These are phyloP conservation scores for Mycosphaerelloides madeirae DNA, from an alignment of 2,329 filamentous ascomycete species.

Conservation along the genomic window DNA sequence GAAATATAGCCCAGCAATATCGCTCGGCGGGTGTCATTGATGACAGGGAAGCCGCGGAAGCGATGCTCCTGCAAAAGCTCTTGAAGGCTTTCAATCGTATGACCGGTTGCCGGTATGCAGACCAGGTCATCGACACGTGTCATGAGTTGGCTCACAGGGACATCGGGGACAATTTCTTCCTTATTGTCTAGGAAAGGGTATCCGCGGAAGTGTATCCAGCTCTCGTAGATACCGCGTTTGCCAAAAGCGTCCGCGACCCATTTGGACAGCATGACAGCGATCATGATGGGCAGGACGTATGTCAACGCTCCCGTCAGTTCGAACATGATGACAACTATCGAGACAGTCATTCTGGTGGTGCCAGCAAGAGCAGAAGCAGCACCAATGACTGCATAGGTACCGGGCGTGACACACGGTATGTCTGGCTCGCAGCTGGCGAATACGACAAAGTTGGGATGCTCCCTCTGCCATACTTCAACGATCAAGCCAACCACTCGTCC, in stretches of 20 bases:
- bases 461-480: conserved; percentile 80
- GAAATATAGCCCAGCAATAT: conserved; percentile 90
- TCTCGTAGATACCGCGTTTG: conserved; percentile 90
- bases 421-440: conserved; percentile 80
- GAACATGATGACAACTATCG: conserved; percentile 99
- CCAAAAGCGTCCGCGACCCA: conserved; percentile 97
- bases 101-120: conserved; percentile 72
- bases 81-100: conserved; percentile 74
- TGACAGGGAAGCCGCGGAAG: conserved; percentile 88
- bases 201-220: conserved; percentile 93
- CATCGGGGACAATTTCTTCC: conserved; percentile 77
- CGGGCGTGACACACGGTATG: conserved; percentile 81
- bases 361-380: conserved; percentile 91
- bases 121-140: conserved; percentile 86
- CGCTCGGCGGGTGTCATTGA: conserved; percentile 70
- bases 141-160: conserved; percentile 85
- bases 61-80: conserved; percentile 67
- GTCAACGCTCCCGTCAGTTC: conserved; percentile 93
- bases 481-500: conserved; percentile 85
- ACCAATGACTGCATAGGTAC: conserved; percentile 93
- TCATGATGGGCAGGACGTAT: conserved; percentile 97
- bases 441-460: conserved; percentile 69
- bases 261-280: conserved; percentile 95
- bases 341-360: conserved; percentile 93
- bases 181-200: conserved; percentile 94